Evolutionary conservation across 2,329 filamentous ascomycete species (phyloP).

Genomic region (Botryosphaeria dothidea): DNA sequence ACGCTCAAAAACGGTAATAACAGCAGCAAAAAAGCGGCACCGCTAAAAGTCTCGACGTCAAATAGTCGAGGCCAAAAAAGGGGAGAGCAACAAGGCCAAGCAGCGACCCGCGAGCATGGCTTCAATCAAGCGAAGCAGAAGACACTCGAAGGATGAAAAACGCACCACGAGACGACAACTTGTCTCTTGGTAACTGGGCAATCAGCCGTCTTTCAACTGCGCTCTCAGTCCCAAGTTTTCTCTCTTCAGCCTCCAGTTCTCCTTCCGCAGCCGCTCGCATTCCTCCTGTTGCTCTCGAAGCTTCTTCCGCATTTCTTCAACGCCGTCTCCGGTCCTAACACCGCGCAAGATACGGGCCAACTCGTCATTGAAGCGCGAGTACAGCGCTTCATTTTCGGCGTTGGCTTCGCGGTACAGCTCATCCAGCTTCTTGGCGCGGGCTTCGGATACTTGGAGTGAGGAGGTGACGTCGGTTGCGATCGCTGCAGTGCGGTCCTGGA

Average conservation of each 20-base stretch:
- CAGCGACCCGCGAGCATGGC: conserved; percentile 11
- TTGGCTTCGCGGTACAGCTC: conserved; percentile 85
- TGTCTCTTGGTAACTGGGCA: too few species aligned
- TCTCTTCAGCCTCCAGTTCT: conserved; percentile 79
- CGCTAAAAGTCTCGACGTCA: background rate
- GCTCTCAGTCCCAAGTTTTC: conserved; percentile 70
- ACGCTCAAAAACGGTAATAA: background rate
- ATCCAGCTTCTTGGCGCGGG: conserved; percentile 78
- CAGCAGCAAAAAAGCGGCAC: background rate
- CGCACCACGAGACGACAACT: background rate
- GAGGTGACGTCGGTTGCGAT: conserved; percentile 72
- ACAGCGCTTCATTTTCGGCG: conserved; percentile 89
- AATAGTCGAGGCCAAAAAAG: too few species aligned
- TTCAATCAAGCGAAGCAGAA: background rate
- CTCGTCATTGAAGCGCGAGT: conserved; percentile 91
- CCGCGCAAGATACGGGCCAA: conserved; percentile 69
- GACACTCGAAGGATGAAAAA: background rate
- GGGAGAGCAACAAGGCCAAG: background rate
- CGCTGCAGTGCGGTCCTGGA: conserved; percentile 35
- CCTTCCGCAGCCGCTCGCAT: conserved; percentile 73
- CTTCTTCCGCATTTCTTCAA: conserved; percentile 72
- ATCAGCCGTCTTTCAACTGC: conserved; percentile 45
- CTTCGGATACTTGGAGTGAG: conserved; percentile 72
- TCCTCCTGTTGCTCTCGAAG: conserved; percentile 78
- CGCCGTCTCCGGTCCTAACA: conserved; percentile 73